Evolutionary conservation across 495 filamentous ascomycete species (phyloP).

Genomic region (Schizothecium vesticola): DNA sequence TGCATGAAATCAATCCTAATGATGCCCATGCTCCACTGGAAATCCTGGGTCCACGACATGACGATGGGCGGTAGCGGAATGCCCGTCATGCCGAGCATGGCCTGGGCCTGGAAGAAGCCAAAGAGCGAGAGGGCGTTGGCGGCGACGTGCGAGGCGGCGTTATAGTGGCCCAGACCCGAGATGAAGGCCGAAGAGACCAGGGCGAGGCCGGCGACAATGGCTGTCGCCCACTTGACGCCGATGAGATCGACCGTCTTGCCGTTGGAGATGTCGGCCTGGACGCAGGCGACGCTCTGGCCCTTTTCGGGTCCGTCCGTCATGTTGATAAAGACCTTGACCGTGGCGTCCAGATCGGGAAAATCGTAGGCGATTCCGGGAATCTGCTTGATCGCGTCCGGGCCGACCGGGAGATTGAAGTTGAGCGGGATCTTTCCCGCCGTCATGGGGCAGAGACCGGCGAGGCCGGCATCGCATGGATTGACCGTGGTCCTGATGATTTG

Average conservation of each 20-base stretch:
- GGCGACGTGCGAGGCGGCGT: conserved; percentile 93
- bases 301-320: conserved; percentile 42
- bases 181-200: conserved; percentile 79
- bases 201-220: conserved; percentile 81
- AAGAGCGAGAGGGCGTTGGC: conserved; percentile 92
- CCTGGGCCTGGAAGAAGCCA: conserved; percentile 95
- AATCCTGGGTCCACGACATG: conserved; percentile 94
- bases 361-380: conserved; percentile 86
- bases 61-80: conserved; percentile 85
- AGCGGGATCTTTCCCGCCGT: conserved; percentile 76
- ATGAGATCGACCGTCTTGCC: conserved; percentile 88
- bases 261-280: conserved; percentile 86
- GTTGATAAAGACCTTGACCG: conserved; percentile 75
- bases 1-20: conserved; percentile 85
- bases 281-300: conserved; percentile 68
- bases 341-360: conserved; percentile 88
- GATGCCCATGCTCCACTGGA: conserved; percentile 98
- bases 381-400: conserved; percentile 47
- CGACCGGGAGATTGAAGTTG: conserved; percentile 62
- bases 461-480: conserved; percentile 65
- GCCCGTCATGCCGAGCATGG: conserved; percentile 81
- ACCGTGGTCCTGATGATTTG: conserved; percentile 56
- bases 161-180: conserved; percentile 82
- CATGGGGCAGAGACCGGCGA: conserved; percentile 91
- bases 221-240: conserved; percentile 87